Base-by-base conservation (phyloP, 305 asterid species). In the Solanum hybrid region DNA sequence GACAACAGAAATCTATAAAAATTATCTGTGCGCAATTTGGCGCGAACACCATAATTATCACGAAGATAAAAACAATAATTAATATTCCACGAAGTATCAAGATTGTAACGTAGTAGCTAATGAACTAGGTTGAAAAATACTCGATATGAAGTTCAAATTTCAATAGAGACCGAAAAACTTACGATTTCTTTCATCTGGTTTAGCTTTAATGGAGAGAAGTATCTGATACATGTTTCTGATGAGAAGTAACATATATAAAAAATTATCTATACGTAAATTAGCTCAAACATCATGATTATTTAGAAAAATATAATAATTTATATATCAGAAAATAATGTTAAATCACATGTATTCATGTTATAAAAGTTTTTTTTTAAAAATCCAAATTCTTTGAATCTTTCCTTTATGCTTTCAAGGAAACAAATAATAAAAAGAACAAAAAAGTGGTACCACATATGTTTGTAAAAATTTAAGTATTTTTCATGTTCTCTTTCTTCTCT, bases 401-500 rank as follows among this genome's bases (percentile, higher is more conserved):
- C 64, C 60, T 42, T 89, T 51, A 37, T 4, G 10, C 32, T 24
- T 60, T 60, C 27, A 13, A 26, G 64, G 26, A 32, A 34, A 84
- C 3, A 73, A 24, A 64, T 1, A 36, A n/a, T 32, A 32, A 37
- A 79, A 37, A 37, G 31, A 7, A n/a, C n/a, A 60, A 60, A 89
- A n/a, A 64, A 82, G 24, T 66, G 85, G 71, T 75, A 42, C 85
- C 56, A 87, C 37, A 38, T 19, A 45, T 14, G 86, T 81, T 60
- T 81, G n/a, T 80, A 24, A 14, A 24, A 26, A 6, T 2, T 2
- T 6, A 19, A 60, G 71, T 78, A 66, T 88, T 88, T 79, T 34
- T 26, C 71, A 64, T 29, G 88, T 29, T 42, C n/a, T 37, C 85
- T 35, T 78, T 36, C 60, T 38, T 88, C 89, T 84, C 69, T 45